Evolutionary conservation across 2,329 filamentous ascomycete genomes (phyloP), one percentile per base, ranked within the genome.

Genomic region (Pseudomassariella vexata): DNA sequence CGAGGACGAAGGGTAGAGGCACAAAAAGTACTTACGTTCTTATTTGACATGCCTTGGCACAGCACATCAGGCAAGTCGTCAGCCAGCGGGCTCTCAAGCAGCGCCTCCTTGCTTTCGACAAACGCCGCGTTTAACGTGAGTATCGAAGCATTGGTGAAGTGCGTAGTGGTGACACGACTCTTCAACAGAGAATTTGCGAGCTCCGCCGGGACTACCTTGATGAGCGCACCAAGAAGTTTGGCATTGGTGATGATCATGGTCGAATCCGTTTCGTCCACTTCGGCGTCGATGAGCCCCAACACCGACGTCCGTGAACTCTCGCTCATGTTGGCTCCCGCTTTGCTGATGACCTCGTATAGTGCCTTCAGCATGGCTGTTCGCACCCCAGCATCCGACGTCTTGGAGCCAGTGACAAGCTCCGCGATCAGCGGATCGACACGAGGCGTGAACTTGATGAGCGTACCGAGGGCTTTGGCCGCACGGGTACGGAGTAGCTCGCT

Each of bases 301-400:
- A 98, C 87, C n/a, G 89, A 80, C 38, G 79, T 75, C 34, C 89
- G 80, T 28, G 90, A 95, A 15, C 80, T 66, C 49, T 96, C 92
- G 48, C 85, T 89, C 92, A 98, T 98, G 60, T 90, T 95, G 36
- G 73, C 72, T 34, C 92, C 92, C 12, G 89, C 90, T 61, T 95
- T 95, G 68, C 86, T 90, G 39, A 98, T 82, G 19, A 98, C 92
- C 53, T 96, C 90, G 53, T 94, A 95, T 27, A 98, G 64, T 3
- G 92, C 92, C 66, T 94, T 95, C 49, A 98, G 73, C 92, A 98
- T 98, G 18, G 92, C 92, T 44, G 84, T 92, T 60, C 79, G 85
- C 42, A 98, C 92, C 27, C 90, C 90, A 5, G 78, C 54, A 52
- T 96, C 90, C 2, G 76, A 65, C 0, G 92, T 96, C 68, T 90